Evolutionary conservation across 345 rosid species (phyloP), one percentile per base, ranked within the genome.

Genomic region (Linum tenue): DNA sequence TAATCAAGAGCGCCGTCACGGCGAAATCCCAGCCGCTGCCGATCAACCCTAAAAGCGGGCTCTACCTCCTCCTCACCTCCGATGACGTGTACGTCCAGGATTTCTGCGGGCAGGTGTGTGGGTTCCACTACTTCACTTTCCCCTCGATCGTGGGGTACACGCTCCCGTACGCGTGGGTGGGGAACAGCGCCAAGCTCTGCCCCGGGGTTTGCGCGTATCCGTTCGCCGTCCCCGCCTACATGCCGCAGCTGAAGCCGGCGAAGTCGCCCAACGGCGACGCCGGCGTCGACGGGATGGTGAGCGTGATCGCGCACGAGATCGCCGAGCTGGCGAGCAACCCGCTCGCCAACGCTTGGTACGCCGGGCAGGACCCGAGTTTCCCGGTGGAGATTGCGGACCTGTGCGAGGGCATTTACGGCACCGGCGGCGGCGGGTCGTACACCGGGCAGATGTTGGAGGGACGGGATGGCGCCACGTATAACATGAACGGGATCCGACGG

Each of bases 121-220:
- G 99, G 0, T 94, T 94, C 74, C 99, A 94, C 56, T 94, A 94
- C 64, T 94, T 94, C 72, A 94, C 99, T 2, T 94, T 94, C 79
- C 97, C 99, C 0, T 90, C 99, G 0, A 80, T 86, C 86, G 99
- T 94, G 37, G 99, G 99, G 4, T 86, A 94, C 88, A 94, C 99
- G 0, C 67, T 94, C 64, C 99, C 99, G 10, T 94, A 90, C 77
- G 99, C 99, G 3, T 94, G 99, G 99, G 77, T 94, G 48, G 99
- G 99, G 5, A 88, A 88, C 48, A 88, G 96, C 0, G 97, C 81
- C 0, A 79, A 81, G 43, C 97, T 85, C 63, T 94, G 99, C 66
- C 96, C 99, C 1, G 99, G 88, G 66, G 97, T 94, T 3, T 94
- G 99, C 70, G 86, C 99, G 0, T 94, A 88, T 55, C 97, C 99